Percentiles rank a stretch among this genome's conserved stretches.
These are phyloP conservation scores for Dryas octopetala DNA, from an alignment of 306 rosid species.

Conservation along the genomic window DNA sequence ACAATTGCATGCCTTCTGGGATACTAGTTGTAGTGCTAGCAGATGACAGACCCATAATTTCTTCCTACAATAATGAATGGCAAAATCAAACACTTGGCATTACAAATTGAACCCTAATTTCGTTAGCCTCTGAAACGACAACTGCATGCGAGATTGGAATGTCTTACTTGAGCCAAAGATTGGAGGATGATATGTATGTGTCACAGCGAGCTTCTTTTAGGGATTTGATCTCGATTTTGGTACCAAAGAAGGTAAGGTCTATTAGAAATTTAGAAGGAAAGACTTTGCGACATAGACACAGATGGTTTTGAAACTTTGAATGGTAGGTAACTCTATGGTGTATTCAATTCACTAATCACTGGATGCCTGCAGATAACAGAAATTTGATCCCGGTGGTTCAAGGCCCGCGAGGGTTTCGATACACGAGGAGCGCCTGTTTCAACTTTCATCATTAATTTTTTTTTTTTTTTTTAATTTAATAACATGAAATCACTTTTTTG, in stretches of 20 bases:
- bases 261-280: background rate
- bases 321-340: background rate
- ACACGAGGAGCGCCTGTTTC: too few species aligned
- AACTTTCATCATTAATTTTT: too few species aligned
- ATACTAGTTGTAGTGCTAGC: conserved; percentile 30
- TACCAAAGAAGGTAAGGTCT: background rate
- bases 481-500: too few species aligned
- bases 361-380: background rate
- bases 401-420: too few species aligned
- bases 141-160: background rate
- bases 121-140: background rate
- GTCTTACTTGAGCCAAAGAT: background rate
- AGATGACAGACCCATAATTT: conserved; percentile 73
- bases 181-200: background rate
- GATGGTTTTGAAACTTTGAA: conserved; percentile 8
- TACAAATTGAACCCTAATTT: conserved; percentile 22
- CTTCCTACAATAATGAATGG: background rate
- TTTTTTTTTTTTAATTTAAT: too few species aligned
- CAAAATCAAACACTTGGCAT: background rate
- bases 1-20: conserved; percentile 58
- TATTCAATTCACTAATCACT: background rate
- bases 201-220: background rate
- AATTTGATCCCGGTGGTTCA: too few species aligned
- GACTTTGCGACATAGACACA: background rate
- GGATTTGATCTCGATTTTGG: conserved; percentile 4